Evolutionary conservation across 805 yeast species (phyloP).

Genomic region (Ogataea henricii): DNA sequence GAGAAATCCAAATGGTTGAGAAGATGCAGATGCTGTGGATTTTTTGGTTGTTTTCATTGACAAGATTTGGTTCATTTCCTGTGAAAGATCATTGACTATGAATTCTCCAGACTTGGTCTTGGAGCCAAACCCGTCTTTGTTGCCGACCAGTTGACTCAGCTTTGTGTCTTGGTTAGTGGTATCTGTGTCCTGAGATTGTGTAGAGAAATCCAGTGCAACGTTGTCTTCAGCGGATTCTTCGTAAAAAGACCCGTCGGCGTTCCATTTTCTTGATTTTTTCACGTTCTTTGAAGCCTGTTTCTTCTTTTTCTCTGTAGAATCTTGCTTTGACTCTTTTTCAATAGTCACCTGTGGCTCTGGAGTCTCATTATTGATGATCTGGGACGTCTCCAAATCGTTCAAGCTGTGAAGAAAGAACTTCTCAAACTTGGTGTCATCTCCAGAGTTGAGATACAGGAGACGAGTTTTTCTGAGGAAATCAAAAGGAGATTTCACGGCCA

Average conservation of each 20-base stretch:
- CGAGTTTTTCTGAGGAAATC: constrained; percentile 31
- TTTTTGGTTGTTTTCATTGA: constrained; percentile 23
- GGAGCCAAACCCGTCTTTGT: constrained; percentile 43
- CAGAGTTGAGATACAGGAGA: constrained; percentile 25
- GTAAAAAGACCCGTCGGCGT: constrained; percentile 57
- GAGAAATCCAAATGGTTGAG: constrained; percentile 58
- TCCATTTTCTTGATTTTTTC: constrained; percentile 64
- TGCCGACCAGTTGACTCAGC: constrained; percentile 39
- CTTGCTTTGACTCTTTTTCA: constrained; percentile 1
- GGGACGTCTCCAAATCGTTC: constrained; percentile 28
- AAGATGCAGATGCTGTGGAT: constrained; percentile 25
- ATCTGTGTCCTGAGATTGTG: constrained; percentile 21
- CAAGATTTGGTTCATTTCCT: constrained; percentile 48
- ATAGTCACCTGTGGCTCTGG: constrained; percentile 9
- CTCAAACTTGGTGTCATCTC: constrained; percentile 35
- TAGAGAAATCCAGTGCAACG: constrained; percentile 58
- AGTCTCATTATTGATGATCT: constrained; percentile 7
- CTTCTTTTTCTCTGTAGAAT: constrained; percentile 13
- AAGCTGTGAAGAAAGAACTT: constrained; percentile 44
- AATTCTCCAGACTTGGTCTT: constrained; percentile 57
- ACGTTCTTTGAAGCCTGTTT: constrained; percentile 15
- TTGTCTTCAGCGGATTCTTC: constrained; percentile 44
- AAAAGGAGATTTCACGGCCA: constrained; percentile 32
- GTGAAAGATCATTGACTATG: constrained; percentile 62
- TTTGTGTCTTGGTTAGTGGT: constrained; percentile 25